Base-by-base conservation (phyloP, 495 filamentous ascomycete genomes). In the Podospora conica region DNA sequence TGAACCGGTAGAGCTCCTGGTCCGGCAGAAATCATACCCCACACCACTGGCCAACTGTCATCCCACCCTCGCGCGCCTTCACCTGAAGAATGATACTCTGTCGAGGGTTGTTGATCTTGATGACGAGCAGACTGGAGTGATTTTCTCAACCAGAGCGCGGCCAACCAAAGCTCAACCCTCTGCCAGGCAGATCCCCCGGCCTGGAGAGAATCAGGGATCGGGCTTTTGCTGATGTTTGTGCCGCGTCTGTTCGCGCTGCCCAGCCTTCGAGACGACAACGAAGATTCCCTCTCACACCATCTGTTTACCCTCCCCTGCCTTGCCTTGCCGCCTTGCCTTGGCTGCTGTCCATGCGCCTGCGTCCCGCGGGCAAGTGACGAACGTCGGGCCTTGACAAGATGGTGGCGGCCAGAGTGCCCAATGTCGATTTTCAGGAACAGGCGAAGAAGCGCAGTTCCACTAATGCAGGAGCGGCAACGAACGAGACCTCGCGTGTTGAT, bases 401-500 rank as follows among this genome's bases (percentile, higher is more conserved):
- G 18, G 40, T 48, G 40, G 40, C 40, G 40, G 40, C 40, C 40
- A 48, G 40, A 57, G 55, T 23, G 55, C 55, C 11, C 55, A 57
- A 61, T 28, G 33, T n/a, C 20, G 68, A 63, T 67, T 66, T 69
- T 74, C 70, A 74, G 72, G 72, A 71, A 73, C 69, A 61, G 60
- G 48, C 60, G 21, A 60, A 65, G 12, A 22, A 27, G n/a, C 28
- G 56, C 58, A 25, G 48, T 61, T 15, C 67, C 65, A 60, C 68
- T 71, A 74, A 73, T 73, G 72, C 70, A 71, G 60, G 68, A 68
- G 68, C 68, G 70, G 70, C 68, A 62, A 64, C 61, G 65, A 61
- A 40, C 20, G 61, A 69, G 55, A 53, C 33, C 12, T 48, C 40
- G 1, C 6, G n/a, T 48, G 60, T 15, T 27, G 55, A 55, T 57